Percentiles rank a stretch among this genome's conserved stretches.
These are phyloP conservation scores for Cyclostephanos invisitatus DNA, from an alignment of 108 stramenopile genomes.

Conservation along the genomic window DNA sequence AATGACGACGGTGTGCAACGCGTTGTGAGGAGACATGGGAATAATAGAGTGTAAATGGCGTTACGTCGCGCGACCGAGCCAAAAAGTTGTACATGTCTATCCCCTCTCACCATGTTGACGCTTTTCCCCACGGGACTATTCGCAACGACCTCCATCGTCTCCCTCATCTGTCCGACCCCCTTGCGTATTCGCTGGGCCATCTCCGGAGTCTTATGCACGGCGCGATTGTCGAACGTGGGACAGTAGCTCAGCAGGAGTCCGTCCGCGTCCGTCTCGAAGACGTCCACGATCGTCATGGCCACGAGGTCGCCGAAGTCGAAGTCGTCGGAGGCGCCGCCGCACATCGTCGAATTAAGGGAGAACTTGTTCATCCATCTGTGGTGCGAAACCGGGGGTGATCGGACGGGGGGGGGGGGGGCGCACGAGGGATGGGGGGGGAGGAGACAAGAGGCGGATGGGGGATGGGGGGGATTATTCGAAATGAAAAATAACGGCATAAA, in stretches of 20 bases:
- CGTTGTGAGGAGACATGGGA: background rate
- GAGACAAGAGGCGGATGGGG: background rate
- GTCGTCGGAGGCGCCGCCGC: constrained; percentile 13
- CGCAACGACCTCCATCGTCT: constrained; percentile 55
- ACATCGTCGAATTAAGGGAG: constrained; percentile 41
- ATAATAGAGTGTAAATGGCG: too few relatives aligned
- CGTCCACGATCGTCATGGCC: constrained; percentile 87
- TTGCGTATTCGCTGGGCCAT: constrained; percentile 72
- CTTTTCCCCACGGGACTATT: constrained; percentile 65
- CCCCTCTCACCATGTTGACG: constrained; percentile 51
- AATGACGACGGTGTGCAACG: background rate
- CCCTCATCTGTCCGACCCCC: constrained; percentile 57
- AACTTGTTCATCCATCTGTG: constrained; percentile 88
- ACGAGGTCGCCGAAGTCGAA: constrained; percentile 85
- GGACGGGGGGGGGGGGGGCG: background rate
- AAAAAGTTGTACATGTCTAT: too few relatives aligned
- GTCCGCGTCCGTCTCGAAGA: constrained; percentile 87
- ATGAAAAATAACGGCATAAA: too few relatives aligned
- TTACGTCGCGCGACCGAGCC: too few relatives aligned
- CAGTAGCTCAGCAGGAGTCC: constrained; percentile 84
- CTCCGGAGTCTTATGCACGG: constrained; percentile 75
- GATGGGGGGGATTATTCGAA: background rate
- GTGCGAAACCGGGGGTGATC: background rate
- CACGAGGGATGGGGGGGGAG: background rate
- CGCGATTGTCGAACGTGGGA: constrained; percentile 89